Evolutionary conservation across 2,329 filamentous ascomycete species (phyloP), one percentile per base, ranked within the genome.

Genomic region (Aspergillus sp.): DNA sequence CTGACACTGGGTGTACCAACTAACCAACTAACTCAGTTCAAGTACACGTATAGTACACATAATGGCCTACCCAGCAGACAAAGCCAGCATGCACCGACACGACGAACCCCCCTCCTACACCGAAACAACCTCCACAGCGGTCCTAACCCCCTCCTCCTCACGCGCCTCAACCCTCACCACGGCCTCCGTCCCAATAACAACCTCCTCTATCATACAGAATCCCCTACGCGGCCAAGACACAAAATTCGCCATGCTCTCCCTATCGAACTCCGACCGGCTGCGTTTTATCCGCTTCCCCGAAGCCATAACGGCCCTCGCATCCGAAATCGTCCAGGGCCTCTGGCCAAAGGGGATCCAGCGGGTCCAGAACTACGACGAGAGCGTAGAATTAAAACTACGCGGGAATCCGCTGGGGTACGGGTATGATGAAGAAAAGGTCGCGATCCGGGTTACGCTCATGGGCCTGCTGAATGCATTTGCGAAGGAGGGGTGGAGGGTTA

Each of bases 321-420:
- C 56, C 12, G 56, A 58, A 39, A 40, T 49, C 2, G 5, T 58
- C 8, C 44, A 42, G 15, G 22, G 11, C 4, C 19, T 44, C 1
- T 58, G 56, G 56, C 50, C 50, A 12, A 53, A 58, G 19, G 56
- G 56, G 11, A 54, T 58, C 45, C 56, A 58, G 19, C 33, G n/a
- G 4, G 50, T 54, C 9, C 44, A 51, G 7, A 40, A 27, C 8
- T 45, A 30, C 27, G 51, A 50, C 44, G 56, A 58, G 0, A 45
- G 45, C 11, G 15, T 58, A 1, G 50, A 58, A n/a, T 15, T 58
- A n/a, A 58, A 58, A 17, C 27, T 58, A 5, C 40, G 24, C 13
- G 56, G 56, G n/a, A 58, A 58, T 40, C 56, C 56, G 12, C 52
- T 58, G 2, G 17, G 33, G 5, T 45, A 54, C 17, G 40, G 44